phyloP scores from a whole-genome alignment of 2,329 filamentous ascomycete genomes.

The Microdochium paspali region DNA sequence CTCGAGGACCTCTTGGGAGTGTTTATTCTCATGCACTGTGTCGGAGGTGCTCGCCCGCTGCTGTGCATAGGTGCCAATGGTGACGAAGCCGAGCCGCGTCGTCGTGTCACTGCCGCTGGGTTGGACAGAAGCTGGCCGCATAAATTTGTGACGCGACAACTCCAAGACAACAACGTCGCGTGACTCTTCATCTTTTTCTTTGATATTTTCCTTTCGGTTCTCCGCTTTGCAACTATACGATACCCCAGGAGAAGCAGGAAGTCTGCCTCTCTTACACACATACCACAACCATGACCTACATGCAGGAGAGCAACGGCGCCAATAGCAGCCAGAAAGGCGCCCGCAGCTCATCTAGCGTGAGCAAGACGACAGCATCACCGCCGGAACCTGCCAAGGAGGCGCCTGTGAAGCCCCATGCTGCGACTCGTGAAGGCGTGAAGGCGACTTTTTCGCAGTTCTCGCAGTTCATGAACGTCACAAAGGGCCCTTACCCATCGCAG shows the following conservation, averaged over 20 bases:
- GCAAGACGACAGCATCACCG: conserved; percentile 5
- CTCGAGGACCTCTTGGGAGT: neutral
- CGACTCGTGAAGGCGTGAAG: conserved; percentile 21
- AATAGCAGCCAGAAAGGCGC: conserved; percentile 6
- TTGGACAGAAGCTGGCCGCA: neutral
- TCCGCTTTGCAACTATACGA: neutral
- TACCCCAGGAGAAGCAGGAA: neutral
- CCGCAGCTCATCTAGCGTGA: conserved; percentile 7
- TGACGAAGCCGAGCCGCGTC: neutral
- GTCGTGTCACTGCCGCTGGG: neutral
- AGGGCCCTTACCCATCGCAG: conserved; percentile 53
- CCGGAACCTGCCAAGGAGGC: conserved; percentile 11
- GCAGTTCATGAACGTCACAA: conserved; percentile 35
- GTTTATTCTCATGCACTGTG: neutral
- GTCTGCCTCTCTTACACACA: neutral
- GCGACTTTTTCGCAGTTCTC: conserved; percentile 22
- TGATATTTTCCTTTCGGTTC: neutral
- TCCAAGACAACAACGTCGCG: neutral
- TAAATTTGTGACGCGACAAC: neutral
- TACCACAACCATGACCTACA: conserved; percentile 5
- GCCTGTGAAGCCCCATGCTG: conserved; percentile 10
- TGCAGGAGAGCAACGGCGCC: conserved; percentile 6
- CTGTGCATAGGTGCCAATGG: conserved; percentile 4
- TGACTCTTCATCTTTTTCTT: neutral
- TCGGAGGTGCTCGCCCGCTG: neutral